Evolutionary conservation across 495 filamentous ascomycete genomes (phyloP).

Genomic region (Aspergillus wentii): DNA sequence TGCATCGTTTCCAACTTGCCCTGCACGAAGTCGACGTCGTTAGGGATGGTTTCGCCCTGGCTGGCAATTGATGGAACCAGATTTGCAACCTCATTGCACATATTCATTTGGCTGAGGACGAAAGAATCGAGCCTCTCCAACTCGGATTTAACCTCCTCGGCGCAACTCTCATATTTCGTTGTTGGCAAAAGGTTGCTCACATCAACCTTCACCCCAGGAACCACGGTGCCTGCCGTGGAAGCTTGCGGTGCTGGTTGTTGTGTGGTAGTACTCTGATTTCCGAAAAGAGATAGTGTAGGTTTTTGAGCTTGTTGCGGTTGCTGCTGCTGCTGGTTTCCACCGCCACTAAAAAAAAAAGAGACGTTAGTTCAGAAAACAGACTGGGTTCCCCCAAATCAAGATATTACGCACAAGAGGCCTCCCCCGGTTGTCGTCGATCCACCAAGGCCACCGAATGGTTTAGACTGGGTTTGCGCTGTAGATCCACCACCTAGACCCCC

Average conservation of each 20-base stretch:
- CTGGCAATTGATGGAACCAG: constrained; percentile 55
- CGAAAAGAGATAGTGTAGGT: constrained; percentile 37
- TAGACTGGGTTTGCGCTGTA: constrained; percentile 33
- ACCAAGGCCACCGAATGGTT: constrained; percentile 30
- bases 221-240: constrained; percentile 34
- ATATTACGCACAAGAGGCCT: constrained; percentile 47
- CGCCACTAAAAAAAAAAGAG: too few species aligned
- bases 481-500: constrained; percentile 23
- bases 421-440: constrained; percentile 23
- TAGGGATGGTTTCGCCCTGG: constrained; percentile 59
- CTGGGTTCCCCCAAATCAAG: constrained; percentile 3
- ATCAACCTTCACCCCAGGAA: constrained; percentile 72
- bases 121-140: constrained; percentile 70
- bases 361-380: too few species aligned
- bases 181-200: constrained; percentile 71
- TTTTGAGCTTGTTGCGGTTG: constrained; percentile 35
- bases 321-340: constrained; percentile 17
- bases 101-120: constrained; percentile 65
- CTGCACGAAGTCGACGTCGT: constrained; percentile 69
- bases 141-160: constrained; percentile 71
- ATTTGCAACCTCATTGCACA: constrained; percentile 39
- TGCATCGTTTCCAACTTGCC: constrained; percentile 71
- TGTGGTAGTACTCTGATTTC: constrained; percentile 23
- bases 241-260: constrained; percentile 46
- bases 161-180: constrained; percentile 84